Evolutionary conservation across 495 filamentous ascomycete genomes (phyloP), one percentile per base, ranked within the genome.

Genomic region (Corynascus novoguineensis): DNA sequence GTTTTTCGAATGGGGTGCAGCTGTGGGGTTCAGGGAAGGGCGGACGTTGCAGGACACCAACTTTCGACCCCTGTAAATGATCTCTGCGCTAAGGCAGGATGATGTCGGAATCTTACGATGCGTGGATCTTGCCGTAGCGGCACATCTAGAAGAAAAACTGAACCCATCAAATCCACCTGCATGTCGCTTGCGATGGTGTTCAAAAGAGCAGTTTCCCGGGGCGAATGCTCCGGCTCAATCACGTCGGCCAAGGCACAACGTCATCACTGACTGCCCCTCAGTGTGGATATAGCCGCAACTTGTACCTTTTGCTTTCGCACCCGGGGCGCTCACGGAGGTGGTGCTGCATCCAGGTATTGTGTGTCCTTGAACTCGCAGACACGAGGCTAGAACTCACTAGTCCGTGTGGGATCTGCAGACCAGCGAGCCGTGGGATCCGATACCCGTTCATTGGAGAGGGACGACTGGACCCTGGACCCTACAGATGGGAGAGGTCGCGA

Each of bases 31-130:
- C 24, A 27, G 24, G 4, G 11, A 5, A 28, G 29, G 45, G 45
- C 27, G 45, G 45, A 17, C 27, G 32, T 19, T 14, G 27, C 2
- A 24, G 21, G 22, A 8, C 9, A 48, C 15, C n/a, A n/a, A n/a
- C n/a, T n/a, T n/a, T n/a, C n/a, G n/a, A n/a, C n/a, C 8, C 14
- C n/a, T 47, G 1, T n/a, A n/a, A n/a, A 47, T 4, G 0, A 27
- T 15, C 4, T 7, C 11, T 12, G 4, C 7, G 10, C 10, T 15
- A 14, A 12, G 17, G 35, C 34, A 31, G 25, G n/a, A 37, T 55
- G 53, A 55, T 55, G 53, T 46, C 29, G 41, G 21, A 38, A 48
- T 55, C 29, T n/a, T 48, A 48, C 42, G 53, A 55, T 40, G 8
- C n/a, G n/a, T n/a, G n/a, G n/a, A 28, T n/a, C n/a, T 31, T 21